Percentiles rank a stretch among this genome's conserved stretches.
Evolutionary conservation across 306 rosid genomes (phyloP).

Genomic region (Oemleria cerasiformis): DNA sequence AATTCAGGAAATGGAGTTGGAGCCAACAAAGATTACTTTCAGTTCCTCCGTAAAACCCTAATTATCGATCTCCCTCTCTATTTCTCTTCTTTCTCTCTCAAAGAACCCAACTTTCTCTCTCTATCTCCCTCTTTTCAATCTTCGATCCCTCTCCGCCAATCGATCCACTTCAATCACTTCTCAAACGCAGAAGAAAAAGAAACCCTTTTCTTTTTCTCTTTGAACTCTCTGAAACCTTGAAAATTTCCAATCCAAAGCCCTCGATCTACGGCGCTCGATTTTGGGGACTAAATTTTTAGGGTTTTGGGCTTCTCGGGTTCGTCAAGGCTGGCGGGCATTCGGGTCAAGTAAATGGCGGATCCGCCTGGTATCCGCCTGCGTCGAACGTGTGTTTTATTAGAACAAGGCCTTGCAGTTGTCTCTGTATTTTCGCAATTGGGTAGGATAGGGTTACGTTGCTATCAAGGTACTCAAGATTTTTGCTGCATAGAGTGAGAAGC

Average conservation of each 20-base stretch:
- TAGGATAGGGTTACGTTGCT: constrained; percentile 37
- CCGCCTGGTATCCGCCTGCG: constrained; percentile 66
- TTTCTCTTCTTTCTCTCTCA: constrained; percentile 7
- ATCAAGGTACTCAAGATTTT: constrained; percentile 25
- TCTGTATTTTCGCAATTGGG: constrained; percentile 31
- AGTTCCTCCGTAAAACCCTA: constrained; percentile 79
- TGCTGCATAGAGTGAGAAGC: constrained; percentile 35
- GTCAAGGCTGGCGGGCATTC: constrained; percentile 71
- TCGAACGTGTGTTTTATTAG: constrained; percentile 19
- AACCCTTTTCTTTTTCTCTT: neutral
- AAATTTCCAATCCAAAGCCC: neutral
- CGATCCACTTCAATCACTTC: constrained; percentile 32
- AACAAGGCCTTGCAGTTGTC: constrained; percentile 29
- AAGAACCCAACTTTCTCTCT: constrained; percentile 17
- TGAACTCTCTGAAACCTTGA: neutral
- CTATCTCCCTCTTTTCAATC: constrained; percentile 22
- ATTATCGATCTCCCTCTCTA: constrained; percentile 27
- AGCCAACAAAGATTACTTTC: constrained; percentile 35
- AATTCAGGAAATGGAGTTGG: constrained; percentile 13
- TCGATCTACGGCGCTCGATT: constrained; percentile 41
- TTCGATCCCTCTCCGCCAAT: constrained; percentile 33
- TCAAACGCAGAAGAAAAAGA: neutral
- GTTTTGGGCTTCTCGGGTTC: constrained; percentile 30
- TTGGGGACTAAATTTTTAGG: constrained; percentile 9
- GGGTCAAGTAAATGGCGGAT: constrained; percentile 81